Evolutionary conservation across 2,329 filamentous ascomycete species (phyloP), one percentile per base, ranked within the genome.

Genomic region (Didymella sp.): DNA sequence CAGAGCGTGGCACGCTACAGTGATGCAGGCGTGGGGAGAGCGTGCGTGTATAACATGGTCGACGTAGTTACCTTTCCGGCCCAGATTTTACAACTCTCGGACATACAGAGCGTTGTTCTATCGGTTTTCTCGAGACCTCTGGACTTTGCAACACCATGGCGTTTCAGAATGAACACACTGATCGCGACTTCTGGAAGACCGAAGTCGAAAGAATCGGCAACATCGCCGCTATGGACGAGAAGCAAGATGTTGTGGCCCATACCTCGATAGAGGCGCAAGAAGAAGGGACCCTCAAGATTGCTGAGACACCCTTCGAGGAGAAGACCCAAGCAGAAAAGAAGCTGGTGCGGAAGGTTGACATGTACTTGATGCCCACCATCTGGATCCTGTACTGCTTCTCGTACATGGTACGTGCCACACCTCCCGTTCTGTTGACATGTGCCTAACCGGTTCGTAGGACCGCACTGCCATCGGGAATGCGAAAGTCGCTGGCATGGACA

Each of bases 381-480:
- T 68, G 67, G 60, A 55, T 70, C 12, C 38, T 68, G 6, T 69
- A 68, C 40, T 62, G 60, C 40, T 66, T 67, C 55, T 67, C 61
- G 17, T 68, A 65, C 41, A 68, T 69, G 67, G 64, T 66, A 51
- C 3, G n/a, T 19, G 9, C 21, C 4, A 15, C 7, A n/a, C 19
- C 21, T 8, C 21, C 19, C 13, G 11, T 31, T 17, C 6, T 22
- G 6, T 3, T 24, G 1, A 13, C 19, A 22, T 12, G 8, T 21
- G 15, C 13, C 27, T 50, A 17, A 50, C 7, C 3, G n/a, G 9
- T 5, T 17, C 7, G 24, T 11, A 67, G 60, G 68, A 71, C 44
- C 62, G 67, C 22, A 68, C 64, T 13, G 69, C 69, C 37, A 69
- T 72, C 52, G 67, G 62, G 27, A 87, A 84, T 80, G 78, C 67